phyloP scores from a whole-genome alignment of 202 grass and related monocot genomes.

The Schoenoplectus triqueter region DNA sequence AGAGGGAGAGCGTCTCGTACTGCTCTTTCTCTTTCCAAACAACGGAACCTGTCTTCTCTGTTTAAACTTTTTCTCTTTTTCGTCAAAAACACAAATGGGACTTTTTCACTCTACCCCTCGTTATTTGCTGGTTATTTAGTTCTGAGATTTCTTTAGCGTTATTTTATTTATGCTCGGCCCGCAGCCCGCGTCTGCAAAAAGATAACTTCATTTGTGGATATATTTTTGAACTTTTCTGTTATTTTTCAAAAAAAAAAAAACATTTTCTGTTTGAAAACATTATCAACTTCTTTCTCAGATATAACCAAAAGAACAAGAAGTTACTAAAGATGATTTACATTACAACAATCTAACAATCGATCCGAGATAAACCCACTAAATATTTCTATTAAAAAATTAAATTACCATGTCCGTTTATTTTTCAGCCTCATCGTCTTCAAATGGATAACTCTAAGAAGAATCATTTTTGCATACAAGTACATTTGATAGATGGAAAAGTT shows the following conservation, averaged over 20 bases:
- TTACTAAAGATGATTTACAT: background rate
- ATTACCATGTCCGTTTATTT: background rate
- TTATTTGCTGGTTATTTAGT: background rate
- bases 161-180: background rate
- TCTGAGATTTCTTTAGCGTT: background rate
- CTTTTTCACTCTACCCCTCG: slow-evolving; percentile 8
- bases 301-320: background rate
- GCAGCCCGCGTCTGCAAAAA: background rate
- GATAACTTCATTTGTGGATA: slow-evolving; percentile 17
- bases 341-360: background rate
- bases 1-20: slow-evolving; percentile 49
- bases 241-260: too few species aligned
- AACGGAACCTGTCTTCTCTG: slow-evolving; percentile 29
- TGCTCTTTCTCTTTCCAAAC: slow-evolving; percentile 42
- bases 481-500: background rate
- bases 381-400: background rate
- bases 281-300: background rate
- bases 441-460: background rate
- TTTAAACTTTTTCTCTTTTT: slow-evolving; percentile 30
- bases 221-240: background rate
- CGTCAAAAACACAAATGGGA: slow-evolving; percentile 4
- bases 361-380: background rate
- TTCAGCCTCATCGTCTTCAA: background rate
- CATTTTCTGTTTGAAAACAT: background rate
- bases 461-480: background rate